phyloP scores from a whole-genome alignment of 2,329 filamentous ascomycete species.

The Verruconis gallopava region DNA sequence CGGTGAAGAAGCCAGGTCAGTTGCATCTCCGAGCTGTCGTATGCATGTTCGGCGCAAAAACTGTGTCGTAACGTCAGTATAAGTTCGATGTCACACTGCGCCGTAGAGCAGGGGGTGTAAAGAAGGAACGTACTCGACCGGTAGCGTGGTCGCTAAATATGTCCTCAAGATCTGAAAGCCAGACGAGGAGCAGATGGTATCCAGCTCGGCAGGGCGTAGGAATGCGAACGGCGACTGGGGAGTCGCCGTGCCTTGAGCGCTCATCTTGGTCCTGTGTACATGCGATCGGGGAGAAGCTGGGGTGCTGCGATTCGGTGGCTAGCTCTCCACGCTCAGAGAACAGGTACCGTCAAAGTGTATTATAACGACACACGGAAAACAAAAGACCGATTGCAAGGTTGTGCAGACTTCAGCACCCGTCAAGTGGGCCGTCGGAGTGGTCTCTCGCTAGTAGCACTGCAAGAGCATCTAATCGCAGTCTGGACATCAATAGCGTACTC shows the following conservation, averaged over 20 bases:
- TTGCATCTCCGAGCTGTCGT: slow-evolving; percentile 20
- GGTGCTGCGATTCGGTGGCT: no score
- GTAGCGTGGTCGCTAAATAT: slow-evolving; percentile 27
- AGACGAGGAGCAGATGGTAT: slow-evolving; percentile 19
- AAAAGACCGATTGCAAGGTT: no score
- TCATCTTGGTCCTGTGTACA: no score
- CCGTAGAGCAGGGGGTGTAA: neutral
- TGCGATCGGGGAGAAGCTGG: neutral
- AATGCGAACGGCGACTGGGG: slow-evolving; percentile 2
- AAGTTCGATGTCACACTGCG: no score
- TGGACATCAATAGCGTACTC: slow-evolving; percentile 4
- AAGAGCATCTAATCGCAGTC: neutral
- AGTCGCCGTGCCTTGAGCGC: no score
- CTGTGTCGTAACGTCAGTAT: slow-evolving; percentile 18
- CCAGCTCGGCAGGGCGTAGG: neutral
- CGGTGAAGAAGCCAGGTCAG: slow-evolving; percentile 39
- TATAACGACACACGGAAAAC: no score
- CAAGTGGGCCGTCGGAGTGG: neutral
- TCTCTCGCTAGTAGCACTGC: slow-evolving; percentile 1
- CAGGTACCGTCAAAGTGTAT: no score
- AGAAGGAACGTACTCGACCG: slow-evolving; percentile 21
- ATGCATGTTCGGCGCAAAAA: slow-evolving; percentile 31
- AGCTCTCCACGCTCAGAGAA: no score
- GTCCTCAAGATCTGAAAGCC: slow-evolving; percentile 31
- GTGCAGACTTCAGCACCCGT: no score